Conservation (phyloP, 179 eudicot species). For the Nepenthes alata region DNA sequence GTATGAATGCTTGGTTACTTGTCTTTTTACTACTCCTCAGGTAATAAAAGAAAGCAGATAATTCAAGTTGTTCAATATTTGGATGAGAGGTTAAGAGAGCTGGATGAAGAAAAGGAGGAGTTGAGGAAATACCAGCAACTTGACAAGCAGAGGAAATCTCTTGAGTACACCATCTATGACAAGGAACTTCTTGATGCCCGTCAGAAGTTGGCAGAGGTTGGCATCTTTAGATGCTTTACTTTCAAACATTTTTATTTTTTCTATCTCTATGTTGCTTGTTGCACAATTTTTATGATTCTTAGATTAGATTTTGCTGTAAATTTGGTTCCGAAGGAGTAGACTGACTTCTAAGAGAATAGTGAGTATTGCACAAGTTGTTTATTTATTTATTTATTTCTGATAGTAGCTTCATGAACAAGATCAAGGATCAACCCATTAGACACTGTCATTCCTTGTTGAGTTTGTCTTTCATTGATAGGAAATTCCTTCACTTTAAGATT, state of each 20-base stretch:
- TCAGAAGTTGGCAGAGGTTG: conserved; percentile 69
- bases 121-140: conserved; percentile 89
- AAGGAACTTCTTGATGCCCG: conserved; percentile 87
- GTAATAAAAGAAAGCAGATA: conserved; percentile 88
- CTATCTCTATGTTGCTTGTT: not conserved
- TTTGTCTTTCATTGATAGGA: too few species aligned
- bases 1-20: conserved; percentile 6
- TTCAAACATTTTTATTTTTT: not conserved
- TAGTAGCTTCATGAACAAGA: too few species aligned
- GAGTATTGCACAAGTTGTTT: not conserved
- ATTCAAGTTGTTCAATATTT: conserved; percentile 95
- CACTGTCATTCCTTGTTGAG: too few species aligned
- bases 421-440: too few species aligned
- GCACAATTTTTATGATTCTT: not conserved
- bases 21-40: conserved; percentile 22
- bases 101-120: conserved; percentile 97
- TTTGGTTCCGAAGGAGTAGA: not conserved
- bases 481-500: too few species aligned
- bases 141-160: conserved; percentile 88
- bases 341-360: not conserved
- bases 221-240: conserved; percentile 5
- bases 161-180: conserved; percentile 82
- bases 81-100: conserved; percentile 93
- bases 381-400: not conserved
- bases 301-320: not conserved